These are phyloP conservation scores for Kappamyces sp. DNA, from an alignment of 192 early-diverging fungal species.

Conservation along the genomic window DNA sequence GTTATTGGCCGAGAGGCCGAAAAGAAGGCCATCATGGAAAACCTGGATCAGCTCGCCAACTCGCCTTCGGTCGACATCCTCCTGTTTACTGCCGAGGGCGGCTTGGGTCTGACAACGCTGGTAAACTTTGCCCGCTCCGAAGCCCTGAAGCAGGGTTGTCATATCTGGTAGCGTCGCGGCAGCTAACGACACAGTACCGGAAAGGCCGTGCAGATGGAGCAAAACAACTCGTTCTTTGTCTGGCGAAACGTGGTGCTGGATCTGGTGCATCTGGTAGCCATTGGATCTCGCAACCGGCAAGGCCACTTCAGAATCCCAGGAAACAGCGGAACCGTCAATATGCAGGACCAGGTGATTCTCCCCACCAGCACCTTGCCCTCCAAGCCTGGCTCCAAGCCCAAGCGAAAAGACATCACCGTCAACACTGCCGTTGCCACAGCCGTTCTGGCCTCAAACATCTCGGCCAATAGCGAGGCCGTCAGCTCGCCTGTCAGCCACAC, in stretches of 20 bases:
- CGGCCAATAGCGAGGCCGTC: neutral
- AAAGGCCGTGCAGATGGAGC: constrained; percentile 34
- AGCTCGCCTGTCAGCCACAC: too few species aligned
- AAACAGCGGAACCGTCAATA: neutral
- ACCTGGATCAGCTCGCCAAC: constrained; percentile 14
- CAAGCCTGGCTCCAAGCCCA: neutral
- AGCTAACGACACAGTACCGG: constrained; percentile 24
- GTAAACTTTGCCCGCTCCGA: constrained; percentile 32
- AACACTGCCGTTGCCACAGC: neutral
- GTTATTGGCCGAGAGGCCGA: constrained; percentile 35
- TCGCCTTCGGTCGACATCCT: constrained; percentile 15
- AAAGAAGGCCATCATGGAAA: constrained; percentile 26
- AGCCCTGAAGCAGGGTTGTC: constrained; percentile 27
- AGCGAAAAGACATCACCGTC: neutral
- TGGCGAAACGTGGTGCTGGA: constrained; percentile 35
- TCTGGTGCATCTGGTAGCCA: constrained; percentile 28
- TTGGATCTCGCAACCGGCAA: constrained; percentile 14
- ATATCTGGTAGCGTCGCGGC: constrained; percentile 29
- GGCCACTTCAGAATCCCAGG: constrained; percentile 21
- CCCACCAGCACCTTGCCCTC: neutral
- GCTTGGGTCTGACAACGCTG: constrained; percentile 41
- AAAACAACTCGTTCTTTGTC: constrained; percentile 37
- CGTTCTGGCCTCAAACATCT: neutral
- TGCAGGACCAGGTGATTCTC: constrained; percentile 1
- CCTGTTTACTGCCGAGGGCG: constrained; percentile 45